phyloP scores from a whole-genome alignment of 2,329 filamentous ascomycete genomes.

The Venturia aucupariae region DNA sequence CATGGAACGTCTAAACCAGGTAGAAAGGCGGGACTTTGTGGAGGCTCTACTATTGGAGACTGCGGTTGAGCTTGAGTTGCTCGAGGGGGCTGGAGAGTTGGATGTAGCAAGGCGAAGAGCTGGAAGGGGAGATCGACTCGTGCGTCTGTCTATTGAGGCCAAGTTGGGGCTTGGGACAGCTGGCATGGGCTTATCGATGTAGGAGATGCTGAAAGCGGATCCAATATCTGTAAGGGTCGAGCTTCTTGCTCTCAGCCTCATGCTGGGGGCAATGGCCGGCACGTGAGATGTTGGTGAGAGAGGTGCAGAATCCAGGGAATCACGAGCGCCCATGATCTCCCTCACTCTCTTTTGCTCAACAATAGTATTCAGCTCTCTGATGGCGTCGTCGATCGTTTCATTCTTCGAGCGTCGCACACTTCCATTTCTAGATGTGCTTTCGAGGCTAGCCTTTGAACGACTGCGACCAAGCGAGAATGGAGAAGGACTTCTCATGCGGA shows the following conservation, averaged over 20 bases:
- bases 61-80: not conserved
- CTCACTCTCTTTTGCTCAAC: slow-evolving; percentile 31
- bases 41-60: not conserved
- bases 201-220: slow-evolving; percentile 29
- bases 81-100: not conserved
- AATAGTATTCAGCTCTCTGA: slow-evolving; percentile 40
- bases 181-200: not conserved
- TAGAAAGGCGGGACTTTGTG: slow-evolving; percentile 8
- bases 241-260: slow-evolving; percentile 37
- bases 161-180: not conserved
- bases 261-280: slow-evolving; percentile 37
- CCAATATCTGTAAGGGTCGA: slow-evolving; percentile 41
- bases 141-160: not conserved
- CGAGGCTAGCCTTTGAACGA: not conserved
- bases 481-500: not conserved
- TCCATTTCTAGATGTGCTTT: not conserved
- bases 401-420: slow-evolving; percentile 10
- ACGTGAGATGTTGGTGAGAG: slow-evolving; percentile 31
- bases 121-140: not conserved
- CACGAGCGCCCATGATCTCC: slow-evolving; percentile 3
- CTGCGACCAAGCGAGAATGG: not conserved
- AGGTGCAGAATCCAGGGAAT: slow-evolving; percentile 16
- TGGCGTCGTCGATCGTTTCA: slow-evolving; percentile 32
- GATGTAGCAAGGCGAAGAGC: not conserved
- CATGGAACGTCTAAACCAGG: not conserved